A percentile compares a stretch with the other conserved stretches of the same genome.
Conservation (phyloP, 306 rosid genomes). For the Begonia peltatifolia region DNA sequence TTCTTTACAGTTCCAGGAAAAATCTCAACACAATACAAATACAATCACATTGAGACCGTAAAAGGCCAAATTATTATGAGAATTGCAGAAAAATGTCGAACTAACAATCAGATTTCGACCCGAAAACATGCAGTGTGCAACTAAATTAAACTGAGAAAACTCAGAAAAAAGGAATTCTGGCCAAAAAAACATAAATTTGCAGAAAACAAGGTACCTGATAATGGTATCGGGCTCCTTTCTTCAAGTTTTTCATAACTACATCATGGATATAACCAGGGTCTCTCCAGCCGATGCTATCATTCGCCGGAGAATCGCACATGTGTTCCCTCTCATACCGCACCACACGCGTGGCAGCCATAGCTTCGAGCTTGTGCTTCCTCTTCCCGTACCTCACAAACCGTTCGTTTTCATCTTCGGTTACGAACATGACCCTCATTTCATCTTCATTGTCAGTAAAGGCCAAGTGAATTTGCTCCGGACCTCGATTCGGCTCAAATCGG, state of each 20-base stretch:
- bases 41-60: too few species aligned
- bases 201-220: slow-evolving; percentile 38
- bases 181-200: too few species aligned
- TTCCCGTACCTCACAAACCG: slow-evolving; percentile 43
- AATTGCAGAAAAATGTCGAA: too few species aligned
- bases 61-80: too few species aligned
- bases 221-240: slow-evolving; percentile 44
- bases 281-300: slow-evolving; percentile 60
- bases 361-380: slow-evolving; percentile 17
- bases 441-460: slow-evolving; percentile 38
- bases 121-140: too few species aligned
- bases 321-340: slow-evolving; percentile 57
- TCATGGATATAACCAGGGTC: slow-evolving; percentile 85
- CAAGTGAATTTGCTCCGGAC: slow-evolving; percentile 76
- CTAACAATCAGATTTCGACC: too few species aligned
- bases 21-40: too few species aligned
- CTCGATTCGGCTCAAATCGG: slow-evolving; percentile 20
- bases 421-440: slow-evolving; percentile 78
- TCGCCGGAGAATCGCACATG: slow-evolving; percentile 85
- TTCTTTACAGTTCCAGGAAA: too few species aligned
- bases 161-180: too few species aligned
- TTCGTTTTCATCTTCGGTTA: slow-evolving; percentile 26
- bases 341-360: slow-evolving; percentile 34
- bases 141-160: too few species aligned
- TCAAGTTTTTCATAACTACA: slow-evolving; percentile 43